Conservation (phyloP, 306 rosid genomes). For the Sechiopsis laciniata region DNA sequence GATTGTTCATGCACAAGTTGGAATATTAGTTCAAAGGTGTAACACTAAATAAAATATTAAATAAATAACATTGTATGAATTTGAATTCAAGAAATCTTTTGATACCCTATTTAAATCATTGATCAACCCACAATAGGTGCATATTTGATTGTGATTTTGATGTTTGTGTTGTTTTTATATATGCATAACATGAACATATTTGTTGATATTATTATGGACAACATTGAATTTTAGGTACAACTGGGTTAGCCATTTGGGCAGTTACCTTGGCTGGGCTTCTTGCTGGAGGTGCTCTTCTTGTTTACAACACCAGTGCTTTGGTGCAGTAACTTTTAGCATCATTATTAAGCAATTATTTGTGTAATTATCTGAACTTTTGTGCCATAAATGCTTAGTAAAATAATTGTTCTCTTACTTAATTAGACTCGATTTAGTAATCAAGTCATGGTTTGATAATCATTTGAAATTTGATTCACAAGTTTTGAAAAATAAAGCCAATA, state of each 20-base stretch:
- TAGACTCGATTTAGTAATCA: too few species aligned
- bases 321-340: constrained; percentile 40
- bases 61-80: neutral
- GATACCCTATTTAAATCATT: too few species aligned
- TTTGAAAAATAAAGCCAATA: too few species aligned
- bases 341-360: neutral
- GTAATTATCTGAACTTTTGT: constrained; percentile 13
- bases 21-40: neutral
- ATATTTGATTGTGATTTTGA: too few species aligned
- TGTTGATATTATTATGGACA: neutral
- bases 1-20: too few species aligned
- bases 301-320: constrained; percentile 96
- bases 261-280: constrained; percentile 75
- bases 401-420: neutral
- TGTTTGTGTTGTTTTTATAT: too few species aligned
- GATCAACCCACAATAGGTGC: too few species aligned
- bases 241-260: constrained; percentile 98
- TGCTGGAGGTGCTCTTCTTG: constrained; percentile 93
- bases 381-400: neutral
- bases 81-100: too few species aligned
- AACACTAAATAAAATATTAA: too few species aligned
- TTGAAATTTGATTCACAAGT: too few species aligned
- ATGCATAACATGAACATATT: neutral
- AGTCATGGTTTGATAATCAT: neutral
- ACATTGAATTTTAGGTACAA: constrained; percentile 44